Conservation (phyloP, 768 basidiomycete genomes). For the Russula sp. region DNA sequence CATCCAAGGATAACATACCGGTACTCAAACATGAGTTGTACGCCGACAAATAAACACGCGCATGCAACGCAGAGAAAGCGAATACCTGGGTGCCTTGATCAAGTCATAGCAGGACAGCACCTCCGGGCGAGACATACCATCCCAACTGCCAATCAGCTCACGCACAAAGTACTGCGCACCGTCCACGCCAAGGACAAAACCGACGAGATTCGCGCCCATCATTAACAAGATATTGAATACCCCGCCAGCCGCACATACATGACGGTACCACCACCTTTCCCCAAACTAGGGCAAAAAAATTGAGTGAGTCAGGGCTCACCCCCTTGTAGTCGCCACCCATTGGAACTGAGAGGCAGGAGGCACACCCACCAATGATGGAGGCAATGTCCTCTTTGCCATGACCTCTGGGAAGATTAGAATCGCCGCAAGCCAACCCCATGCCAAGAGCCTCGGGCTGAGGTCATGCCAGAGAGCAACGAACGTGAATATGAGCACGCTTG, state of each 20-base stretch:
- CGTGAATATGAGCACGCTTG: conserved; percentile 80
- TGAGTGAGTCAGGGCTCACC: background rate
- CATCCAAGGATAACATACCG: conserved; percentile 43
- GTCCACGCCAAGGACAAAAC: conserved; percentile 87
- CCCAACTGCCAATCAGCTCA: conserved; percentile 56
- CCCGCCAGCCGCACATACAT: conserved; percentile 75
- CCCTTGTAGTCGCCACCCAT: background rate
- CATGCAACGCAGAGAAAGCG: conserved; percentile 57
- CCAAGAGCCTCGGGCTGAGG: conserved; percentile 75
- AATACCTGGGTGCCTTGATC: conserved; percentile 41
- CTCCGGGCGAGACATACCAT: conserved; percentile 42
- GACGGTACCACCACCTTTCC: conserved; percentile 71
- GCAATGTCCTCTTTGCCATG: conserved; percentile 51
- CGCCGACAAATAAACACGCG: conserved; percentile 67
- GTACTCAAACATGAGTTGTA: conserved; percentile 96
- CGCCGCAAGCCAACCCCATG: conserved; percentile 96
- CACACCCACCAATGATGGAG: conserved; percentile 53
- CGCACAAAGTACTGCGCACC: conserved; percentile 62
- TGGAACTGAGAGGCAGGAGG: background rate
- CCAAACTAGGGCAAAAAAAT: conserved; percentile 49
- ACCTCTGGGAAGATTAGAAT: conserved; percentile 89
- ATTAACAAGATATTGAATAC: conserved; percentile 82
- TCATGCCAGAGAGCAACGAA: conserved; percentile 99
- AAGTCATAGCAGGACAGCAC: background rate
- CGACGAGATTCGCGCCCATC: conserved; percentile 90